Conservation (phyloP, 768 basidiomycete genomes). For the Lactarius deliciosus region DNA sequence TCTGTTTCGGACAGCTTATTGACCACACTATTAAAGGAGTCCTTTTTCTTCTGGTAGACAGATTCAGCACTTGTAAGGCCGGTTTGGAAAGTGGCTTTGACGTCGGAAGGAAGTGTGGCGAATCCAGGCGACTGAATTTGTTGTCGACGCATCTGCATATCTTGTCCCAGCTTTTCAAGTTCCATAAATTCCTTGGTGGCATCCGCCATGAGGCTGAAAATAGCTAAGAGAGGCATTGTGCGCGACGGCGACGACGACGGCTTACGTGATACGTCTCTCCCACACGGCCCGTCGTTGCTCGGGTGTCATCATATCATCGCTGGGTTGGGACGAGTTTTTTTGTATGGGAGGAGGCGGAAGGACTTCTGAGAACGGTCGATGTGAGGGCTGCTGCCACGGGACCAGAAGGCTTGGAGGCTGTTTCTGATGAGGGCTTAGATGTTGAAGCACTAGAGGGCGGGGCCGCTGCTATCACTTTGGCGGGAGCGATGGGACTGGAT, state of each 20-base stretch:
- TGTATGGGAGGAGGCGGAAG: conserved; percentile 19
- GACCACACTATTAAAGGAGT: conserved; percentile 36
- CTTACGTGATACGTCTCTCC: conserved; percentile 45
- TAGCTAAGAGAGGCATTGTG: not conserved
- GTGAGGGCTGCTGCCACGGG: not conserved
- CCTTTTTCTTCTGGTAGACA: conserved; percentile 36
- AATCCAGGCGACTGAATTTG: conserved; percentile 32
- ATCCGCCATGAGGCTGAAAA: conserved; percentile 39
- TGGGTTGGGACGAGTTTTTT: not conserved
- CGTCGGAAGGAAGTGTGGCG: conserved; percentile 33
- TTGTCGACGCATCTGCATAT: conserved; percentile 32
- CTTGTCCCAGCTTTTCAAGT: conserved; percentile 22
- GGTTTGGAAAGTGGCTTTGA: conserved; percentile 32
- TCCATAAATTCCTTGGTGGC: conserved; percentile 25
- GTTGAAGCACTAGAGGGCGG: not conserved
- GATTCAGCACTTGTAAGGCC: conserved; percentile 33
- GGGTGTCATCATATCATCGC: conserved; percentile 32
- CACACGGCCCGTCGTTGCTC: conserved; percentile 42
- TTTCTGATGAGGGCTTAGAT: not conserved
- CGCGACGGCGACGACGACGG: not conserved
- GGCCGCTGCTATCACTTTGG: not conserved
- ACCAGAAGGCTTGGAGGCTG: not conserved
- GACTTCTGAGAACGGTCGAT: not conserved
- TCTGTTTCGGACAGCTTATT: conserved; percentile 37
- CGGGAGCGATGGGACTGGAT: not conserved